phyloP scores from a whole-genome alignment of 1,284 basidiomycete genomes.

The Pseudozyma tsukubaensis region DNA sequence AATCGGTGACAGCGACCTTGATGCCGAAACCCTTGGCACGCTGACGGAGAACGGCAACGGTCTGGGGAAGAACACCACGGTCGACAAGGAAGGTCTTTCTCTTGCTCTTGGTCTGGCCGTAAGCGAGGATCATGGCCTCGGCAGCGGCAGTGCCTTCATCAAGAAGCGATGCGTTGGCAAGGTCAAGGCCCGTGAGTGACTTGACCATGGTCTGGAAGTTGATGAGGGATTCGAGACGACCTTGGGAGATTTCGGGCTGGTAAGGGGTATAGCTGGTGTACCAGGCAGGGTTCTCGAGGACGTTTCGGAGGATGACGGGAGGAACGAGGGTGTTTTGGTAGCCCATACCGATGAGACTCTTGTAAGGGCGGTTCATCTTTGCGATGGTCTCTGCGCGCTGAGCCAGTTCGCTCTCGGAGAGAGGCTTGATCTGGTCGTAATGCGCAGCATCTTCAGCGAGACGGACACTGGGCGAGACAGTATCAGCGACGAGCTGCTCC shows the following conservation, averaged over 20 bases:
- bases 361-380: constrained; percentile 81
- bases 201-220: constrained; percentile 98
- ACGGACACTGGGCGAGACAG: constrained; percentile 59
- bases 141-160: constrained; percentile 68
- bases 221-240: constrained; percentile 90
- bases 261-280: constrained; percentile 95
- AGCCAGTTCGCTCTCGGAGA: constrained; percentile 88
- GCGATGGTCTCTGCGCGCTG: constrained; percentile 82
- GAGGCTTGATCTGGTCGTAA: constrained; percentile 73
- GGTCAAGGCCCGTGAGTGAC: constrained; percentile 92
- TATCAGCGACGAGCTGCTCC: constrained; percentile 62
- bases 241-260: constrained; percentile 92
- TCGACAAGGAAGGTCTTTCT: constrained; percentile 65
- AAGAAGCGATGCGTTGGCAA: constrained; percentile 71
- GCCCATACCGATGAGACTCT: constrained; percentile 97
- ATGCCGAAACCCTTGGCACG: constrained; percentile 67
- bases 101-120: constrained; percentile 58
- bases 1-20: constrained; percentile 57
- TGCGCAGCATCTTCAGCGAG: constrained; percentile 76
- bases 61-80: constrained; percentile 65
- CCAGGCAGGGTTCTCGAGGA: constrained; percentile 95
- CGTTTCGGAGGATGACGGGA: constrained; percentile 65
- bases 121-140: constrained; percentile 67
- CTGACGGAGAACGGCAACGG: constrained; percentile 65
- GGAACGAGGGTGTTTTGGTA: constrained; percentile 76